Evolutionary conservation across 352 stramenopile species (phyloP), one percentile per base, ranked within the genome.

Genomic region (Globisporangium mamillatum): DNA sequence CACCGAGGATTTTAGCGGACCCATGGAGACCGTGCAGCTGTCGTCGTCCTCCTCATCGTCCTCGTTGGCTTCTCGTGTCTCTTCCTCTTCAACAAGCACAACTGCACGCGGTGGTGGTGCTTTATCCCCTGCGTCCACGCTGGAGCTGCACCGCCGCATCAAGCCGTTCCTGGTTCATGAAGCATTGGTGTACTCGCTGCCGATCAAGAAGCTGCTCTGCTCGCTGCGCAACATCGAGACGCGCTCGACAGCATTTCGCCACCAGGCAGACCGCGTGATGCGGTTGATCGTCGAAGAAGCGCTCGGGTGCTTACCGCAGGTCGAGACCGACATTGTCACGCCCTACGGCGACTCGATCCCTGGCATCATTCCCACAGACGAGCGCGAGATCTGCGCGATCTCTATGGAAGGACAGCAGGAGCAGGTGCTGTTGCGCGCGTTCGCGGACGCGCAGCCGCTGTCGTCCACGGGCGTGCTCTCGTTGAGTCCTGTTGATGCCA

Each of bases 261-360:
- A 79, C n/a, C 63, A 69, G 27, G 66, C 73, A 1, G 63, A 63
- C 9, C 75, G 77, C 3, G 50, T 84, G 22, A 69, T 75, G 48
- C 77, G 73, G 6, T 54, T 82, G 52, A 52, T 84, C 55, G 61
- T 84, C 14, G 77, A 84, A 60, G 77, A 84, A 52, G 68, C 70
- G 8, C 54, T 84, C 7, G 63, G 73, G 0, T 74, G 57, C 36
- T 66, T 82, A n/a, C 71, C 72, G 27, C 70, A 60, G 18, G 64
- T 56, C 3, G 68, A 74, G 20, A 44, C 55, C 8, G 65, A 46
- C 24, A 58, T 67, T 0, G n/a, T 74, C 20, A 72, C 68, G 5
- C 36, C 32, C 7, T 69, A 61, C 4, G 70, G 74, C 1, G 68
- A 75, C 55, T 18, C 27, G 4, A 55, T 29, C 20, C n/a, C 58